Evolutionary conservation across 2,329 filamentous ascomycete species (phyloP).

Genomic region (Sporothrix brunneoviolacea): DNA sequence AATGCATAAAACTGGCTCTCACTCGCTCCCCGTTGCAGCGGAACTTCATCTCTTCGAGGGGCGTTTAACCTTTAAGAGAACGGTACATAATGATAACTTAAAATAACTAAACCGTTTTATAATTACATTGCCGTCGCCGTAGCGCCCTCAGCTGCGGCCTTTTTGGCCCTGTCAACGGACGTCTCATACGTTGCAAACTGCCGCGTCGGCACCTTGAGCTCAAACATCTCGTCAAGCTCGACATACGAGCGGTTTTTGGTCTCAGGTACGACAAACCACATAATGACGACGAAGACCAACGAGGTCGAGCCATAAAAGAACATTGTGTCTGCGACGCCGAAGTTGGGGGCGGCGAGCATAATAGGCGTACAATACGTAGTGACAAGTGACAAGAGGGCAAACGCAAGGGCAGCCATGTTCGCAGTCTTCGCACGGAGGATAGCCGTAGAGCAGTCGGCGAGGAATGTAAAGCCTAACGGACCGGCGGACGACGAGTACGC

Average conservation of each 20-base stretch:
- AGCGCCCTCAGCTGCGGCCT: neutral
- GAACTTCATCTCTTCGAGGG: too few relatives aligned
- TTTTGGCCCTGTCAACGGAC: conserved; percentile 7
- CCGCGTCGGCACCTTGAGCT: conserved; percentile 26
- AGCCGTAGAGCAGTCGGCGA: conserved; percentile 11
- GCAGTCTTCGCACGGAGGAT: conserved; percentile 11
- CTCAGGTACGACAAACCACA: conserved; percentile 27
- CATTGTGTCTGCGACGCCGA: conserved; percentile 3
- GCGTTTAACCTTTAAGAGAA: too few relatives aligned
- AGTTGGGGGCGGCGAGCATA: conserved; percentile 6
- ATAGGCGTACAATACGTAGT: conserved; percentile 11
- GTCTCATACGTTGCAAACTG: conserved; percentile 26
- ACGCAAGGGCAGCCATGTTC: conserved; percentile 9
- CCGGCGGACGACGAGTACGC: conserved; percentile 10
- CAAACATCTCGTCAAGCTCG: conserved; percentile 38
- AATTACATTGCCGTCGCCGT: too few relatives aligned
- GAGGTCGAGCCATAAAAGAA: conserved; percentile 14
- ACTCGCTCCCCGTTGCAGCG: too few relatives aligned
- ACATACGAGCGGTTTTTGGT: conserved; percentile 39
- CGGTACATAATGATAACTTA: too few relatives aligned
- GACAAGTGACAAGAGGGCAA: conserved; percentile 10
- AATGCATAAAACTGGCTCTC: too few relatives aligned
- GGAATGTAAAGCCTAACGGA: conserved; percentile 8
- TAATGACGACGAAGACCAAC: conserved; percentile 12
- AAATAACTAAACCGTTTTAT: too few relatives aligned